A percentile compares a stretch with the other conserved stretches of the same genome.
Evolutionary conservation across 495 filamentous ascomycete genomes (phyloP).

Genomic region (Penicillium subrubescens): DNA sequence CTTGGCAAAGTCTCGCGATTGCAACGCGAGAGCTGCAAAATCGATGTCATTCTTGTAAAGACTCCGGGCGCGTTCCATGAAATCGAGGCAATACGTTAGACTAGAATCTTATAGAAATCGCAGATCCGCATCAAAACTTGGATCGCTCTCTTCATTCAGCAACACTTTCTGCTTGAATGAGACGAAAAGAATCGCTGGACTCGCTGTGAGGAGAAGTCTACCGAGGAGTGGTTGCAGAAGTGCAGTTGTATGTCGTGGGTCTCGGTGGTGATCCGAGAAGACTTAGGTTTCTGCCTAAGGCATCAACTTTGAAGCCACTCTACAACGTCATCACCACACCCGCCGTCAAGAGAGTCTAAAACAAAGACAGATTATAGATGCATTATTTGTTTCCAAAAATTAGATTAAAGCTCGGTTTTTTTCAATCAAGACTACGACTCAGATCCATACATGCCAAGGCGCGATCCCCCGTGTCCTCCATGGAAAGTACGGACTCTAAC

Average conservation of each 20-base stretch:
- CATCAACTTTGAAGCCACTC: neutral
- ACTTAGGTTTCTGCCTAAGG: constrained; percentile 4
- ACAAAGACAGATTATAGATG: neutral
- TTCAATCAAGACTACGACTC: too few relatives aligned
- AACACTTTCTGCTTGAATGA: too few relatives aligned
- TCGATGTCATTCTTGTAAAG: constrained; percentile 65
- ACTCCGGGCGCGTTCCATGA: constrained; percentile 40
- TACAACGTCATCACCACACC: neutral
- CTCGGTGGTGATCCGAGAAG: neutral
- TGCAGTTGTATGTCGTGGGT: neutral
- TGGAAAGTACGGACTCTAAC: too few relatives aligned
- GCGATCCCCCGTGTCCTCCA: too few relatives aligned
- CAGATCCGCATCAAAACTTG: too few relatives aligned
- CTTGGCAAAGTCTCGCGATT: constrained; percentile 61
- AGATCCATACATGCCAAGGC: too few relatives aligned
- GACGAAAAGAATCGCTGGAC: too few relatives aligned
- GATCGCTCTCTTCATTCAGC: too few relatives aligned
- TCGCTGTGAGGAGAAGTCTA: neutral
- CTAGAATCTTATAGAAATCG: too few relatives aligned
- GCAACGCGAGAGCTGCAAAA: constrained; percentile 59
- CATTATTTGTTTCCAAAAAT: neutral
- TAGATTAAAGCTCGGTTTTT: too few relatives aligned
- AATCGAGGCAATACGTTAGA: too few relatives aligned
- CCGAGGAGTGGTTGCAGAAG: neutral
- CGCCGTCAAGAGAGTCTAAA: neutral